phyloP scores from a whole-genome alignment of 164 flowering plant genomes.

The Tetrastigma voinierianum region DNA sequence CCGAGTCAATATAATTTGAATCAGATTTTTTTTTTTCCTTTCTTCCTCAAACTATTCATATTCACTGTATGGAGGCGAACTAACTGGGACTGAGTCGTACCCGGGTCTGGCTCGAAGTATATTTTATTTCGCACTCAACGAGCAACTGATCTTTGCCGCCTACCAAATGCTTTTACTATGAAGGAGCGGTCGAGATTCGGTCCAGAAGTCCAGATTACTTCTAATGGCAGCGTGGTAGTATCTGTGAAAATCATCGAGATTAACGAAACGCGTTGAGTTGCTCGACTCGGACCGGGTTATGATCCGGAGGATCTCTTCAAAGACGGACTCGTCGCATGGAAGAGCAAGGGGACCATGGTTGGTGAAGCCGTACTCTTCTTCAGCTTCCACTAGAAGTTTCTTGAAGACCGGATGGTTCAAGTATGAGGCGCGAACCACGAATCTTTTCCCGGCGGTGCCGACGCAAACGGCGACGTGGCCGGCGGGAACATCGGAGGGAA shows the following conservation, averaged over 20 bases:
- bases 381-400: constrained; percentile 66
- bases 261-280: constrained; percentile 36
- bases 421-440: constrained; percentile 71
- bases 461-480: constrained; percentile 78
- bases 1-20: constrained; percentile 6
- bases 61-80: neutral
- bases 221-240: constrained; percentile 42
- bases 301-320: constrained; percentile 65
- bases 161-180: constrained; percentile 31
- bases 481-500: constrained; percentile 74
- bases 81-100: constrained; percentile 24
- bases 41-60: neutral
- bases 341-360: constrained; percentile 66
- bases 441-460: constrained; percentile 59
- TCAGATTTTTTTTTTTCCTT: too few species aligned
- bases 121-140: neutral
- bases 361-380: constrained; percentile 79
- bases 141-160: neutral
- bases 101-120: constrained; percentile 12
- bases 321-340: constrained; percentile 81
- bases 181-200: constrained; percentile 68
- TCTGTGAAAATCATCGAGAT: constrained; percentile 51
- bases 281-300: constrained; percentile 44
- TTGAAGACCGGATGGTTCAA: constrained; percentile 79
- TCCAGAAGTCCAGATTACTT: constrained; percentile 42